Conservation (phyloP, 495 filamentous ascomycete genomes). For the Sordaria brevicollis region DNA sequence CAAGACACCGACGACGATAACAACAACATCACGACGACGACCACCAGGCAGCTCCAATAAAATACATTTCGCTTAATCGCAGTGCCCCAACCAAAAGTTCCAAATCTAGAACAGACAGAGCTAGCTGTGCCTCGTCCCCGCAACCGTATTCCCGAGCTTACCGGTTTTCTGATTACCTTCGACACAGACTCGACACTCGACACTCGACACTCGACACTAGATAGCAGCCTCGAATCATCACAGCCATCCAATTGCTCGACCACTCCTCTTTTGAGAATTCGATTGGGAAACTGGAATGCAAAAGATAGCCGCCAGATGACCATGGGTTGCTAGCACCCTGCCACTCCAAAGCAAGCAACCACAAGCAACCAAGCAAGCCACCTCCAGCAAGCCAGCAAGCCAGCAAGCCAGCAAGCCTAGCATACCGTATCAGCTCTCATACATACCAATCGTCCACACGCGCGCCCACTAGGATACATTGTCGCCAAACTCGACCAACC, state of each 20-base stretch:
- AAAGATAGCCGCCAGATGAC: conserved; percentile 10
- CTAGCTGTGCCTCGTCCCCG: not conserved
- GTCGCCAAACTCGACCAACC: not conserved
- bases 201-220: not conserved
- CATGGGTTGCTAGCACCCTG: conserved; percentile 12
- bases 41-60: not conserved
- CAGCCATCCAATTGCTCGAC: not conserved
- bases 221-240: not conserved
- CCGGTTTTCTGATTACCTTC: not conserved
- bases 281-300: conserved; percentile 4
- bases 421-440: not conserved
- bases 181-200: no score
- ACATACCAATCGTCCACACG: not conserved
- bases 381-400: not conserved
- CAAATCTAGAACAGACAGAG: not conserved
- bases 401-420: not conserved
- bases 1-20: not conserved
- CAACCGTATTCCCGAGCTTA: not conserved
- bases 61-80: not conserved
- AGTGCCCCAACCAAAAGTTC: not conserved
- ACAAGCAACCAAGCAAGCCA: not conserved
- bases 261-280: not conserved
- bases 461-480: no score
- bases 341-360: not conserved
- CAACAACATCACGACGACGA: not conserved